Percentiles rank a stretch among this genome's conserved stretches.
These are phyloP conservation scores for Phaeoacremonium minimum DNA, from an alignment of 2,329 filamentous ascomycete species.

Conservation along the genomic window DNA sequence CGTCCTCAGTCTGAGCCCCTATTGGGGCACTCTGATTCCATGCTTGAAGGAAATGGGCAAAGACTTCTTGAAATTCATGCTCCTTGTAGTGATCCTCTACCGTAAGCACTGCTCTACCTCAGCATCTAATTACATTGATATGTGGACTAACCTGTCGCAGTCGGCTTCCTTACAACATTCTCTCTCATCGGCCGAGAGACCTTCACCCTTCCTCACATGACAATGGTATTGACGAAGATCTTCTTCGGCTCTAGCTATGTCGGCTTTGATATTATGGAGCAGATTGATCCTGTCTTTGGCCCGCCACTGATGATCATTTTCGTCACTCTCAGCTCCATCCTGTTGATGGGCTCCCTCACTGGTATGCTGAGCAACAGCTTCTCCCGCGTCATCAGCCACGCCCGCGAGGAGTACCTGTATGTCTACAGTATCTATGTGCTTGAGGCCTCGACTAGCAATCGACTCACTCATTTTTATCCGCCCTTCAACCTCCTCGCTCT, in stretches of 20 bases:
- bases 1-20: slow-evolving; percentile 79
- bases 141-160: not conserved
- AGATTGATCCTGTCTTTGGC: slow-evolving; percentile 55
- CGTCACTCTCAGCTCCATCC: slow-evolving; percentile 71
- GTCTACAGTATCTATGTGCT: slow-evolving; percentile 66
- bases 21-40: slow-evolving; percentile 86
- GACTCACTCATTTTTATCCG: slow-evolving; percentile 66
- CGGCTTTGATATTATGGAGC: slow-evolving; percentile 65
- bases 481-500: slow-evolving; percentile 73
- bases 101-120: too few relatives aligned
- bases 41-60: slow-evolving; percentile 93
- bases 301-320: slow-evolving; percentile 67
- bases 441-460: slow-evolving; percentile 63
- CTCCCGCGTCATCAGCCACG: slow-evolving; percentile 57
- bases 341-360: slow-evolving; percentile 74
- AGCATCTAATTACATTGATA: too few relatives aligned
- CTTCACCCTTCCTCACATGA: slow-evolving; percentile 64
- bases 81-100: slow-evolving; percentile 77
- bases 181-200: slow-evolving; percentile 69
- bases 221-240: slow-evolving; percentile 73
- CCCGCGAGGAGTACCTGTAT: slow-evolving; percentile 73
- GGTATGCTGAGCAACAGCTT: slow-evolving; percentile 76
- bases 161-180: slow-evolving; percentile 87
- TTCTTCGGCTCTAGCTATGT: slow-evolving; percentile 75
- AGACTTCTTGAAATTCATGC: slow-evolving; percentile 82